phyloP scores from a whole-genome alignment of 768 basidiomycete species.

The Trametes maxima region DNA sequence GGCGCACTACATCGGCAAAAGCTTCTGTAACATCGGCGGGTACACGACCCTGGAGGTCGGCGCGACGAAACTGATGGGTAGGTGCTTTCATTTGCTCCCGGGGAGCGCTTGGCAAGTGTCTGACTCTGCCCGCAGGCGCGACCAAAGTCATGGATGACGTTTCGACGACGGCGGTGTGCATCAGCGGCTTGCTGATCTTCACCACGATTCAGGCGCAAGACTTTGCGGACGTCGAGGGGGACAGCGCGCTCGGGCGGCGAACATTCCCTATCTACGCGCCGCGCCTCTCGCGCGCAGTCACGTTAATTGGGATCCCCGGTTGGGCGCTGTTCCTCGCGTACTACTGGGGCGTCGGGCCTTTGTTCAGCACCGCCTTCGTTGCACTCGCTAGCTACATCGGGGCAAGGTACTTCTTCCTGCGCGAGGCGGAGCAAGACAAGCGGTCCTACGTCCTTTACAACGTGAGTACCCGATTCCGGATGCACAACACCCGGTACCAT shows the following conservation, averaged over 20 bases:
- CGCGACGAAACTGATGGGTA: constrained; percentile 31
- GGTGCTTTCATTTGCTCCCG: neutral
- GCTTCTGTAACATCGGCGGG: constrained; percentile 35
- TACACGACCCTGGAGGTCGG: constrained; percentile 39
- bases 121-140: neutral
- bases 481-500: neutral
- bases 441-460: constrained; percentile 11
- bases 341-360: constrained; percentile 2
- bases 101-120: neutral
- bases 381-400: neutral
- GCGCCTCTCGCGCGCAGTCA: neutral
- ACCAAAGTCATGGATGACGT: neutral
- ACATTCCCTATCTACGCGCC: constrained; percentile 12
- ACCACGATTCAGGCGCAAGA: constrained; percentile 16
- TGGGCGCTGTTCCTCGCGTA: constrained; percentile 8
- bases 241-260: neutral
- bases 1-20: constrained; percentile 34
- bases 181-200: constrained; percentile 11
- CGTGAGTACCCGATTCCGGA: neutral
- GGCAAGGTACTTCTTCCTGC: neutral
- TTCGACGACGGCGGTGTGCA: neutral
- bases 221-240: constrained; percentile 10
- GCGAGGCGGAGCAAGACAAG: neutral
- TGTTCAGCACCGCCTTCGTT: neutral
- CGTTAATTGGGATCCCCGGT: neutral